These are phyloP conservation scores for Ogataea thermomethanolica DNA, from an alignment of 805 yeast genomes.

Conservation along the genomic window DNA sequence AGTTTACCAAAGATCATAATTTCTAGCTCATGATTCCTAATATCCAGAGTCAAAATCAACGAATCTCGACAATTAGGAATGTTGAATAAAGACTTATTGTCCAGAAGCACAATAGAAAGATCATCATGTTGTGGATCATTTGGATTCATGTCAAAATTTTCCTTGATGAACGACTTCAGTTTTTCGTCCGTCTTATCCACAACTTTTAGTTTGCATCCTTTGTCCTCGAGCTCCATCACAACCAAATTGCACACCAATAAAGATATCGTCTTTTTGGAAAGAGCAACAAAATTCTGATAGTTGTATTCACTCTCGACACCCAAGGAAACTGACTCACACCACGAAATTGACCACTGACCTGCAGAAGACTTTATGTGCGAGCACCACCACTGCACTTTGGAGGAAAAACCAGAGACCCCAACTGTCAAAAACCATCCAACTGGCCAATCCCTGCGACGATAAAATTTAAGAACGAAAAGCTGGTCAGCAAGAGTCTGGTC, in stretches of 20 bases:
- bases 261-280: constrained; percentile 44
- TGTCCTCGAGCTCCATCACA: constrained; percentile 44
- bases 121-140: constrained; percentile 24
- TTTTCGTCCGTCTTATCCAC: constrained; percentile 22
- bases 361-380: constrained; percentile 45
- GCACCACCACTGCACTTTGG: constrained; percentile 49
- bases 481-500: constrained; percentile 20
- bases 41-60: constrained; percentile 31
- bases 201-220: constrained; percentile 38
- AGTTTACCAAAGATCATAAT: constrained; percentile 36
- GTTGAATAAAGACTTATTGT: constrained; percentile 35
- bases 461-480: constrained; percentile 33
- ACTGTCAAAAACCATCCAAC: constrained; percentile 51
- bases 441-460: constrained; percentile 53
- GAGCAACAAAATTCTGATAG: constrained; percentile 34
- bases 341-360: constrained; percentile 55
- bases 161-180: constrained; percentile 19
- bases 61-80: constrained; percentile 37
- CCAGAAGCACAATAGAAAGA: constrained; percentile 31
- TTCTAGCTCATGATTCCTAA: constrained; percentile 27
- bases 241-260: constrained; percentile 49
- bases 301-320: constrained; percentile 22
- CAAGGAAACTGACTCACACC: constrained; percentile 38
- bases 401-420: constrained; percentile 34
- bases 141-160: constrained; percentile 29